phyloP scores from a whole-genome alignment of 2,329 filamentous ascomycete species.

The Aspergillus viridinutans region DNA sequence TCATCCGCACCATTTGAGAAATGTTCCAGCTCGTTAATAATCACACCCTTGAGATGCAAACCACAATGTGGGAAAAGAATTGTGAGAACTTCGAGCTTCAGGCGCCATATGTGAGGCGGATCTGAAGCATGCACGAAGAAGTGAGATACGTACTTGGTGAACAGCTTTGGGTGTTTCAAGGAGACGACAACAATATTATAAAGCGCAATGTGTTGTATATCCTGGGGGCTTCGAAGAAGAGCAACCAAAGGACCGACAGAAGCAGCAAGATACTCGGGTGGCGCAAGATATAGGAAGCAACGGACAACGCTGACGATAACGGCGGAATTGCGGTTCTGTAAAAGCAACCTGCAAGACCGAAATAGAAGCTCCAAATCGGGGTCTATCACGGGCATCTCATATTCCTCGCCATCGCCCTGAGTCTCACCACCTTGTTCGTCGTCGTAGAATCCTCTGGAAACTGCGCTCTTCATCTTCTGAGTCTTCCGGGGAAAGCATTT shows the following conservation, averaged over 20 bases:
- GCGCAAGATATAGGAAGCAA: conserved; percentile 81
- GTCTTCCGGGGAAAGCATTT: conserved; percentile 77
- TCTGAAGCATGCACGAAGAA: conserved; percentile 83
- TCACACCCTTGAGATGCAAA: conserved; percentile 72
- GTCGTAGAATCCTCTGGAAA: conserved; percentile 75
- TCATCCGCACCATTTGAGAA: conserved; percentile 75
- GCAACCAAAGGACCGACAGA: conserved; percentile 83
- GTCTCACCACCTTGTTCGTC: conserved; percentile 53
- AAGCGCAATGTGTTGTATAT: conserved; percentile 84
- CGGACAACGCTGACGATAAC: conserved; percentile 85
- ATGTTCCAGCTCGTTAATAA: conserved; percentile 89
- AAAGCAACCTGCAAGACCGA: conserved; percentile 72
- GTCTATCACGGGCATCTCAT: conserved; percentile 63
- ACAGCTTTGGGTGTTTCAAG: conserved; percentile 68
- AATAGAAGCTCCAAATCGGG: conserved; percentile 79
- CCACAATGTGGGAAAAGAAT: conserved; percentile 83
- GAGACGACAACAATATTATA: conserved; percentile 96
- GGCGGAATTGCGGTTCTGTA: conserved; percentile 89
- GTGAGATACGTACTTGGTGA: conserved; percentile 82
- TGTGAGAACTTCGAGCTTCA: conserved; percentile 88
- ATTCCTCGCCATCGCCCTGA: conserved; percentile 43
- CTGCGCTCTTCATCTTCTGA: conserved; percentile 52
- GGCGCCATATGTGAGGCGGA: conserved; percentile 73
- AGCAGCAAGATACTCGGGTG: conserved; percentile 66
- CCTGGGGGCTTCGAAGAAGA: conserved; percentile 75